These are phyloP conservation scores for Huntiella omanensis DNA, from an alignment of 2,329 filamentous ascomycete genomes.

Conservation along the genomic window DNA sequence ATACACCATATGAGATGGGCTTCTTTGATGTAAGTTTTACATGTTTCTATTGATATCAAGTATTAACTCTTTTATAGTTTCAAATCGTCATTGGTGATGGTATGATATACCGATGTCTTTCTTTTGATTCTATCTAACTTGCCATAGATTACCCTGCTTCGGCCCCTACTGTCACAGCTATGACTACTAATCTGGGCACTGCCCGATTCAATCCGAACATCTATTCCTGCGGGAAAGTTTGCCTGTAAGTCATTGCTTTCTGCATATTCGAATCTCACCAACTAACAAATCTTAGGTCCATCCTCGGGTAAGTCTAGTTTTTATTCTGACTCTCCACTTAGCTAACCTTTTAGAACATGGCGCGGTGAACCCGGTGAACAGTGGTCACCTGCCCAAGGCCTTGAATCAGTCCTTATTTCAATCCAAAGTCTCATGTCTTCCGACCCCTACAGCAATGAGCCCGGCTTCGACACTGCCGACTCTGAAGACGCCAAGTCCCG, in stretches of 20 bases:
- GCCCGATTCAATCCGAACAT: conserved; percentile 96
- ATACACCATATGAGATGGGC: conserved; percentile 90
- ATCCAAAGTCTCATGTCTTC: conserved; percentile 91
- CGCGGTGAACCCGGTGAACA: conserved; percentile 75
- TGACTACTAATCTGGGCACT: conserved; percentile 75
- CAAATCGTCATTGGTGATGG: conserved; percentile 63
- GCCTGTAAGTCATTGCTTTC: conserved; percentile 42
- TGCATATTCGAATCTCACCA: conserved; percentile 10
- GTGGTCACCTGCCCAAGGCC: conserved; percentile 89
- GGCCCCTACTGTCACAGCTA: conserved; percentile 41
- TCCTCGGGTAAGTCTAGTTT: conserved; percentile 46
- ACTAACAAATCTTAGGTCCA: conserved; percentile 40
- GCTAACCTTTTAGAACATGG: conserved; percentile 59
- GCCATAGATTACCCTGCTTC: conserved; percentile 63
- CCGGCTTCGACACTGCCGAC: conserved; percentile 60
- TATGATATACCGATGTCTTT: conserved; percentile 19
- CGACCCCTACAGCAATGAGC: conserved; percentile 92
- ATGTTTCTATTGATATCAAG: neutral
- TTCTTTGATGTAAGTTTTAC: conserved; percentile 66
- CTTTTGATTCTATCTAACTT: conserved; percentile 3
- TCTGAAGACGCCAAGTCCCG: conserved; percentile 46
- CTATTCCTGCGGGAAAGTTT: conserved; percentile 79
- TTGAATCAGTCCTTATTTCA: conserved; percentile 85
- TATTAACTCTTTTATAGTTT: neutral
- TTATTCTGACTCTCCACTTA: neutral